Percentiles rank a stretch among this genome's conserved stretches.
Conservation (phyloP, 306 rosid species). For the Biancaea sappan region DNA sequence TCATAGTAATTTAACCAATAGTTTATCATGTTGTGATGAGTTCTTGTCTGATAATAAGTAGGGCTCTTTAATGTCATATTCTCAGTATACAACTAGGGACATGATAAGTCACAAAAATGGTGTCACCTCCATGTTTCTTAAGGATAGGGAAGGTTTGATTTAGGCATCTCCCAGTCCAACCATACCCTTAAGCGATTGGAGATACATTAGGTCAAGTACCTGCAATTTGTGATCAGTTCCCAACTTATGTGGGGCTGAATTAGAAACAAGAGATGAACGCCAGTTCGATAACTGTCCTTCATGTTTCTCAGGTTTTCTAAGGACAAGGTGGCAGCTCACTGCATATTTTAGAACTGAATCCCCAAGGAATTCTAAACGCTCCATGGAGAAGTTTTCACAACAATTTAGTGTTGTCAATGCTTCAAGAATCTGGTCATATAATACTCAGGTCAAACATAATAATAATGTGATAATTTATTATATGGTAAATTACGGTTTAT, state of each 20-base stretch:
- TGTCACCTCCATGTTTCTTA: too few relatives aligned
- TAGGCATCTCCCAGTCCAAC: too few relatives aligned
- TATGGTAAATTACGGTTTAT: background rate
- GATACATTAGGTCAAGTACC: slow-evolving; percentile 38
- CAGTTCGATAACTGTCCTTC: slow-evolving; percentile 62
- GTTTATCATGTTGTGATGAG: too few relatives aligned
- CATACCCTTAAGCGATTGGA: background rate
- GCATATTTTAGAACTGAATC: slow-evolving; percentile 74
- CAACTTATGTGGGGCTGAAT: slow-evolving; percentile 57
- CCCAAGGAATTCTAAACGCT: slow-evolving; percentile 80
- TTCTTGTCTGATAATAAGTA: too few relatives aligned
- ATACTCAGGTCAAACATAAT: slow-evolving; percentile 10
- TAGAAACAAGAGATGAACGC: slow-evolving; percentile 48
- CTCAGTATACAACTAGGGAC: too few relatives aligned
- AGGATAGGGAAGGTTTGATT: too few relatives aligned
- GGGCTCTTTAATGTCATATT: too few relatives aligned
- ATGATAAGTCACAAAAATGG: too few relatives aligned
- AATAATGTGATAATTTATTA: background rate
- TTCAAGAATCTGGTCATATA: slow-evolving; percentile 57
- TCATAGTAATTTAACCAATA: too few relatives aligned
- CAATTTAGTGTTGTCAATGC: slow-evolving; percentile 67
- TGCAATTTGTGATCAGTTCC: slow-evolving; percentile 59
- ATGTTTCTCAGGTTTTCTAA: slow-evolving; percentile 58
- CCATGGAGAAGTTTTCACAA: slow-evolving; percentile 68
- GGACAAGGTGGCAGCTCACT: slow-evolving; percentile 67